Evolutionary conservation across 208 protist species (phyloP).

Genomic region (Trypanosoma melophagium): DNA sequence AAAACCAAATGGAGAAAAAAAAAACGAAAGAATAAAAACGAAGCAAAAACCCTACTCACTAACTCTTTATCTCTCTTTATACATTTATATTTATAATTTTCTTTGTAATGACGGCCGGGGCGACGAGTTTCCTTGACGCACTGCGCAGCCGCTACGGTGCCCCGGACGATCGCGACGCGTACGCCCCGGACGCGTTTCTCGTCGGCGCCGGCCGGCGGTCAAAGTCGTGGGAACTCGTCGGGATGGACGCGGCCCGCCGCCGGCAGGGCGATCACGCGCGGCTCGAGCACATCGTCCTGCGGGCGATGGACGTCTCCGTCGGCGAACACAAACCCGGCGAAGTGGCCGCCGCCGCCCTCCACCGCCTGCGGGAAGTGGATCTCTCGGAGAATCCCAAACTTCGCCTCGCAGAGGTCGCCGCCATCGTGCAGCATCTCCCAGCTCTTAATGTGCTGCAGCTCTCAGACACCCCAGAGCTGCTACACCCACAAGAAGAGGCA

Average conservation of each 20-base stretch:
- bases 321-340: constrained; percentile 40
- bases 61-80: no score
- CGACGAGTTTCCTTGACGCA: constrained; percentile 77
- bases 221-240: constrained; percentile 85
- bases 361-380: constrained; percentile 64
- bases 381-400: constrained; percentile 65
- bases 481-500: background rate
- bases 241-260: constrained; percentile 64
- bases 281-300: constrained; percentile 69
- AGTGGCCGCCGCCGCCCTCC: constrained; percentile 46
- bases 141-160: constrained; percentile 74
- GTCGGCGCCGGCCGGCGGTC: constrained; percentile 45
- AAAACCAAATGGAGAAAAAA: no score
- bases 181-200: constrained; percentile 46
- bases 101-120: constrained; percentile 1
- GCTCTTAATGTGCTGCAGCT: constrained; percentile 62
- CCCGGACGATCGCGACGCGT: constrained; percentile 47
- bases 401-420: constrained; percentile 50
- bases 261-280: constrained; percentile 61
- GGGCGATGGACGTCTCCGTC: constrained; percentile 51
- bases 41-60: no score
- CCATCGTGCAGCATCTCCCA: constrained; percentile 58
- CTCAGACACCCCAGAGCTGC: constrained; percentile 44
- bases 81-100: no score
- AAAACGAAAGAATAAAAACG: no score